A percentile compares a stretch with the other conserved stretches of the same genome.
These are phyloP conservation scores for Arctostaphylos glauca DNA, from an alignment of 148 eudicot species.

Conservation along the genomic window DNA sequence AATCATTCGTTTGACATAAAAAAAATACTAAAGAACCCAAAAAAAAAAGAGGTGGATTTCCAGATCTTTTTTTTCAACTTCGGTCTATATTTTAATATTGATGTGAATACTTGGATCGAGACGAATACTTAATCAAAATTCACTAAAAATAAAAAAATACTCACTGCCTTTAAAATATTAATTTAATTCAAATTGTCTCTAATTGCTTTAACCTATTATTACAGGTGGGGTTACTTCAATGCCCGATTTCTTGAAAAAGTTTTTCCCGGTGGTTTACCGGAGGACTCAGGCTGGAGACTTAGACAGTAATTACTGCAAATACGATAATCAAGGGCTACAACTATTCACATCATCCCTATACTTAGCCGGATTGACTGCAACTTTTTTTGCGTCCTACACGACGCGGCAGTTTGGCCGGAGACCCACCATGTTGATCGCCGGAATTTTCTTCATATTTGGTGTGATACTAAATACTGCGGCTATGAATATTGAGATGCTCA, in stretches of 20 bases:
- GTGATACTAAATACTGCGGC: conserved; percentile 79
- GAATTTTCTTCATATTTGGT: conserved; percentile 62
- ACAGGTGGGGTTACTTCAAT: conserved; percentile 90
- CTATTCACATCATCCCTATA: conserved; percentile 83
- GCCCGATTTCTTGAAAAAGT: conserved; percentile 62
- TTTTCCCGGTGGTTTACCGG: conserved; percentile 65
- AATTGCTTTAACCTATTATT: neutral
- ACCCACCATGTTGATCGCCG: conserved; percentile 82
- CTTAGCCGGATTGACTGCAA: conserved; percentile 70
- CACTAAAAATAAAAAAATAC: too few relatives aligned
- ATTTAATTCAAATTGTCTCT: too few relatives aligned
- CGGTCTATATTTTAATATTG: too few relatives aligned
- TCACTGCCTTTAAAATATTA: too few relatives aligned
- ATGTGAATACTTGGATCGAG: too few relatives aligned
- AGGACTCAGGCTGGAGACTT: conserved; percentile 20
- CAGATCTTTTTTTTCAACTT: too few relatives aligned
- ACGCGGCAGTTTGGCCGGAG: conserved; percentile 65
- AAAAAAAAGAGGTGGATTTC: too few relatives aligned
- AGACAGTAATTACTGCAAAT: conserved; percentile 75
- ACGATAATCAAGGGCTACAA: conserved; percentile 84
- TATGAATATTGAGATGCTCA: conserved; percentile 76
- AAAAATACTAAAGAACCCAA: too few relatives aligned
- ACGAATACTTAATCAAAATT: too few relatives aligned
- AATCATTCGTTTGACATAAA: too few relatives aligned
- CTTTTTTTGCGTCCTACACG: conserved; percentile 85